Percentiles rank a stretch among this genome's conserved stretches.
These are phyloP conservation scores for Aspergillus haitiensis DNA, from an alignment of 495 filamentous ascomycete genomes.

Conservation along the genomic window DNA sequence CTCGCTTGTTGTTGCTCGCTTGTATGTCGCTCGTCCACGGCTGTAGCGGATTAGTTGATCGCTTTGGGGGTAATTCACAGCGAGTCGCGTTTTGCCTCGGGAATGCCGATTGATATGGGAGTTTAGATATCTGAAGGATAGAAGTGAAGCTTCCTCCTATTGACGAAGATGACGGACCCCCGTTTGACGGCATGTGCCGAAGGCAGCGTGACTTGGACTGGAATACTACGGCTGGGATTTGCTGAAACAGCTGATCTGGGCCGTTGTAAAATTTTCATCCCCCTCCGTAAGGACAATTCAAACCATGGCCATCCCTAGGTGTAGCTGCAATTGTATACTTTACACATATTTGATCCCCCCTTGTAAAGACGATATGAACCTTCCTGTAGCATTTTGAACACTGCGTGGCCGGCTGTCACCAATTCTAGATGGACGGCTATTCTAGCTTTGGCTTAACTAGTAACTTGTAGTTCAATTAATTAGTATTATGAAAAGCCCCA, in stretches of 20 bases:
- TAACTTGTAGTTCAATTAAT: no score
- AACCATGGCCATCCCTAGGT: constrained; percentile 8
- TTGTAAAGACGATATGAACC: background rate
- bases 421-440: no score
- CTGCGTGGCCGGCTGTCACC: no score
- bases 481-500: no score
- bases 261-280: background rate
- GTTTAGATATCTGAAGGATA: constrained; percentile 20
- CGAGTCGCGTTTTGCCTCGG: constrained; percentile 28
- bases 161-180: constrained; percentile 22
- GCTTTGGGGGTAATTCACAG: constrained; percentile 21
- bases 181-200: constrained; percentile 18
- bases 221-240: background rate
- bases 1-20: constrained; percentile 24
- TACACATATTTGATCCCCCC: background rate
- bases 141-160: constrained; percentile 13
- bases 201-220: constrained; percentile 13
- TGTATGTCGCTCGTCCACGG: constrained; percentile 17
- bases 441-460: no score
- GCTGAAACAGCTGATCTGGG: background rate
- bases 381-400: background rate
- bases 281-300: background rate
- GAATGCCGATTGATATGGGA: constrained; percentile 18
- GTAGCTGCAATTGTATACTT: constrained; percentile 17
- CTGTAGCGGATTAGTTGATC: constrained; percentile 14